phyloP scores from a whole-genome alignment of 2,329 filamentous ascomycete genomes.

The Malbranchea zuffiana region DNA sequence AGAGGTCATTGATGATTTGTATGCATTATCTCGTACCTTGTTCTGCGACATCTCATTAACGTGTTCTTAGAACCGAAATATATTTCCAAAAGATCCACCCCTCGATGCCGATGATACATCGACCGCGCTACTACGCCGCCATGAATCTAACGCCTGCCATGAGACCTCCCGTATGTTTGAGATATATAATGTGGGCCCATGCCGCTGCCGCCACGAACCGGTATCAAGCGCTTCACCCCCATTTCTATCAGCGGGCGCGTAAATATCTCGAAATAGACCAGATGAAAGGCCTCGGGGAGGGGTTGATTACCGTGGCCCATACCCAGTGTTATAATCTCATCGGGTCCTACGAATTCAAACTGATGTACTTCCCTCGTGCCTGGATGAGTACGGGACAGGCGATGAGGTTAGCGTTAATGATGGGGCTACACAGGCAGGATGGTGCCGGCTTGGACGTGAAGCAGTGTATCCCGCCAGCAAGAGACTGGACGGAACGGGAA shows the following conservation, averaged over 20 bases:
- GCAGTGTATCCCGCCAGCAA: conserved; percentile 72
- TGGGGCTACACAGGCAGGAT: conserved; percentile 80
- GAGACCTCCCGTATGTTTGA: conserved; percentile 73
- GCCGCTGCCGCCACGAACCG: conserved; percentile 80
- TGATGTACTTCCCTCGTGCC: conserved; percentile 92
- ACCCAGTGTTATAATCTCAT: conserved; percentile 75
- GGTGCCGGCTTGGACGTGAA: conserved; percentile 78
- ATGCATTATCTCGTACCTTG: conserved; percentile 19
- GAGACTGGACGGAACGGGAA: conserved; percentile 89
- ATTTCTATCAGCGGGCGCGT: conserved; percentile 80
- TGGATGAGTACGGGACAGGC: conserved; percentile 86
- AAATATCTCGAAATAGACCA: conserved; percentile 87
- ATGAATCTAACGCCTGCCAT: conserved; percentile 81
- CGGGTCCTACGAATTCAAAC: conserved; percentile 83
- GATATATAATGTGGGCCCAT: conserved; percentile 93
- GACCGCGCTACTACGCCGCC: conserved; percentile 71
- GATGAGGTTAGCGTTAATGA: conserved; percentile 78
- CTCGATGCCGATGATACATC: conserved; percentile 79
- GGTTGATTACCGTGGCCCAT: conserved; percentile 74
- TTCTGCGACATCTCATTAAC: background rate
- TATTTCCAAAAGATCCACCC: conserved; percentile 88
- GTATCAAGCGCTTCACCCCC: conserved; percentile 64
- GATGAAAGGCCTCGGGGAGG: conserved; percentile 83
- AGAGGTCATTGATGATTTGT: conserved; percentile 79
- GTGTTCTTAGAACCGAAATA: conserved; percentile 53